A percentile compares a stretch with the other conserved stretches of the same genome.
phyloP scores from a whole-genome alignment of 805 yeast species.

The Dipodascus geniculatus region DNA sequence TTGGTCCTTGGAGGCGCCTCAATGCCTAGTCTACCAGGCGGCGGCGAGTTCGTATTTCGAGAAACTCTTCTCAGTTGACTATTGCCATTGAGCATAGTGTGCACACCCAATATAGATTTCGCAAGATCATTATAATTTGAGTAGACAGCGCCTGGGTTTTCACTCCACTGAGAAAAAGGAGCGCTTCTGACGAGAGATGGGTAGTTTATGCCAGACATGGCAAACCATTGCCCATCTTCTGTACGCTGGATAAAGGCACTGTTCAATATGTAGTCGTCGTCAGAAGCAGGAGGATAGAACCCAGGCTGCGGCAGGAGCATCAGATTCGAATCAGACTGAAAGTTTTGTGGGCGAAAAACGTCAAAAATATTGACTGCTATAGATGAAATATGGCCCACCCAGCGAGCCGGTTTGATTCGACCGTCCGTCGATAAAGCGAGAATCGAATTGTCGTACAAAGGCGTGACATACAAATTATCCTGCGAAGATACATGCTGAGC shows the following conservation, averaged over 20 bases:
- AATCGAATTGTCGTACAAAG: slow-evolving; percentile 70
- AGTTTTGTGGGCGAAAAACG: slow-evolving; percentile 30
- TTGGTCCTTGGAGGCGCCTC: neutral
- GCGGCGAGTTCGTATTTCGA: neutral
- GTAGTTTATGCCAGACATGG: slow-evolving; percentile 63
- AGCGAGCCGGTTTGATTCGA: slow-evolving; percentile 55
- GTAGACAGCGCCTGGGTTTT: slow-evolving; percentile 9
- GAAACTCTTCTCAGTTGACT: neutral
- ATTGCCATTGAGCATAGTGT: slow-evolving; percentile 2
- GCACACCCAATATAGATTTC: slow-evolving; percentile 17
- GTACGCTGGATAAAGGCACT: slow-evolving; percentile 62
- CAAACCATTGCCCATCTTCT: slow-evolving; percentile 60
- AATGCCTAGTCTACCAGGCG: neutral
- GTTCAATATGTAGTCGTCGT: slow-evolving; percentile 19
- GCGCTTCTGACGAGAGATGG: slow-evolving; percentile 78
- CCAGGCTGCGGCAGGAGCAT: slow-evolving; percentile 29
- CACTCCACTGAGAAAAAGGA: slow-evolving; percentile 55
- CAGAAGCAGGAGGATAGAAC: slow-evolving; percentile 7
- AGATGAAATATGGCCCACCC: slow-evolving; percentile 67
- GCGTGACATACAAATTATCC: slow-evolving; percentile 71
- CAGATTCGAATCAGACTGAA: slow-evolving; percentile 10
- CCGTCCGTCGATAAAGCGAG: slow-evolving; percentile 53
- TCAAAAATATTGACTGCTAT: slow-evolving; percentile 74
- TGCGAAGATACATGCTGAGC: slow-evolving; percentile 34
- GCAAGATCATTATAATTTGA: slow-evolving; percentile 6